These are phyloP conservation scores for Mycena kentingensis DNA, from an alignment of 768 basidiomycete species.

Conservation along the genomic window DNA sequence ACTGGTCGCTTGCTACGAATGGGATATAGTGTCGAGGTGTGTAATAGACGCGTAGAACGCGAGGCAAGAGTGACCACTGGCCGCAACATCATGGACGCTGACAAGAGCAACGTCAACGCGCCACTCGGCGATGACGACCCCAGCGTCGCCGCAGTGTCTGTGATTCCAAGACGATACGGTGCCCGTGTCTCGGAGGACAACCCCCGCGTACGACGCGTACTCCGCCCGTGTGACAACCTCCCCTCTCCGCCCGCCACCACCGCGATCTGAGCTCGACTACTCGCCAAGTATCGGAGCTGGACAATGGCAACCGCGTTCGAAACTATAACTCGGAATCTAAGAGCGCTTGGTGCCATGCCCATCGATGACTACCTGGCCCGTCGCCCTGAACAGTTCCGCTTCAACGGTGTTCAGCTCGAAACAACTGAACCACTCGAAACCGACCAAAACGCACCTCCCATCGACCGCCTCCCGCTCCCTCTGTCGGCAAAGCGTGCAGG, in stretches of 20 bases:
- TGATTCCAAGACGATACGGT: no score
- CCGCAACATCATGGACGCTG: no score
- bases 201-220: no score
- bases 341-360: slow-evolving; percentile 12
- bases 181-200: no score
- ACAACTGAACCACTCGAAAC: neutral
- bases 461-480: neutral
- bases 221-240: no score
- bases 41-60: neutral
- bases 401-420: neutral
- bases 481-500: neutral
- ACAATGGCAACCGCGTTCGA: no score
- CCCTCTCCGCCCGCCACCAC: no score
- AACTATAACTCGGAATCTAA: slow-evolving; percentile 3
- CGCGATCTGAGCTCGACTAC: no score
- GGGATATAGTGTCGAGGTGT: neutral
- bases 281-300: no score
- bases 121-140: no score
- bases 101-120: no score
- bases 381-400: neutral
- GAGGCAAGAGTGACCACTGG: neutral
- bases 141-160: no score
- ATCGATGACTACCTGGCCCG: slow-evolving; percentile 7
- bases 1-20: neutral
- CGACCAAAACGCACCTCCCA: neutral